Conservation (phyloP, 352 stramenopile genomes). For the Pythium dissotocum region DNA sequence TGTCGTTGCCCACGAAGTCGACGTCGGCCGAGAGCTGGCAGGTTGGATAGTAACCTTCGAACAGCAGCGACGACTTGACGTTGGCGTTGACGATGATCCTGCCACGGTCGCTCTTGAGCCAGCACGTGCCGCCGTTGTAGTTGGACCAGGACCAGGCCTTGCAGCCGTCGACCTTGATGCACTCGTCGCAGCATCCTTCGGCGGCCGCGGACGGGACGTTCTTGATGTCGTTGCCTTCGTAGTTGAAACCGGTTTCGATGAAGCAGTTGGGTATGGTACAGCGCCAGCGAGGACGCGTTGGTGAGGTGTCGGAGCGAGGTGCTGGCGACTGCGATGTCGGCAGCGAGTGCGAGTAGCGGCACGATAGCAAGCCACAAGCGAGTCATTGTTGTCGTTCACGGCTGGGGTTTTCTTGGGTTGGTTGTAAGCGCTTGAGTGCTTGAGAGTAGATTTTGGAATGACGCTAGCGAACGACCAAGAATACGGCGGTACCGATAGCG, state of each 20-base stretch:
- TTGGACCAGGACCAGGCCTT: constrained; percentile 26
- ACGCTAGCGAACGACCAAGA: not conserved
- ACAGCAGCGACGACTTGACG: constrained; percentile 29
- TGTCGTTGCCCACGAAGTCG: constrained; percentile 33
- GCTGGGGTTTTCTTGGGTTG: not conserved
- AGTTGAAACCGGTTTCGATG: constrained; percentile 29
- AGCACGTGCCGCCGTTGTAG: constrained; percentile 30
- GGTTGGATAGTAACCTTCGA: not conserved
- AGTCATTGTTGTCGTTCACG: not conserved
- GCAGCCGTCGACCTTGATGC: constrained; percentile 17
- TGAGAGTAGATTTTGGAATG: not conserved
- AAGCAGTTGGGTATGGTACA: constrained; percentile 6
- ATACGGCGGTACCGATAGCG: too few species aligned
- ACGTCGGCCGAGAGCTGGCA: constrained; percentile 16
- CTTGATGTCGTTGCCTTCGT: constrained; percentile 30
- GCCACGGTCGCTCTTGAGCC: constrained; percentile 32
- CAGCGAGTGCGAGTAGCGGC: not conserved
- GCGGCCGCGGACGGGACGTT: constrained; percentile 11
- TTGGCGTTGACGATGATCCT: constrained; percentile 8
- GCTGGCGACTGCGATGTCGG: not conserved
- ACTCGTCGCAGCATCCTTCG: constrained; percentile 36
- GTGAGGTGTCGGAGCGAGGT: not conserved
- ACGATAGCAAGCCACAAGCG: not conserved
- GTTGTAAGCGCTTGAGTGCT: not conserved
- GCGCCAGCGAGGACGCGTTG: not conserved